Conservation (phyloP, 441 rosid genomes). For the Codiaeum variegatum region DNA sequence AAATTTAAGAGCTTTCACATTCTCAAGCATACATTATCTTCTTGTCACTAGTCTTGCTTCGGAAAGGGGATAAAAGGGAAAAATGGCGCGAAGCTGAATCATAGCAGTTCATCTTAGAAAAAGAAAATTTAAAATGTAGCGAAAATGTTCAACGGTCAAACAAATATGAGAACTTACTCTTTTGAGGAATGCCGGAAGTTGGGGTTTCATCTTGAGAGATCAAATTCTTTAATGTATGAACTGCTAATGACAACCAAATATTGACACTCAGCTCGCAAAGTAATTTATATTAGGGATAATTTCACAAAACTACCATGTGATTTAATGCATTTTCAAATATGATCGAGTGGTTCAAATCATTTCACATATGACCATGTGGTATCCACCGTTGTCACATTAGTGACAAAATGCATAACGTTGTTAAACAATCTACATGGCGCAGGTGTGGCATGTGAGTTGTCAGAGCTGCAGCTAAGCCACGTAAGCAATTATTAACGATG, state of each 20-base stretch:
- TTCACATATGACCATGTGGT: too few species aligned
- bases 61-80: conserved; percentile 79
- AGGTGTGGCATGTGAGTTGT: too few species aligned
- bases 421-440: too few species aligned
- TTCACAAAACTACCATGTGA: too few species aligned
- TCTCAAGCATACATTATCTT: conserved; percentile 36
- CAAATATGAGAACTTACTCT: conserved; percentile 46
- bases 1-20: conserved; percentile 11
- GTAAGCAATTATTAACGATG: too few species aligned
- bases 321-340: too few species aligned
- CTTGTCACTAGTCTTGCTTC: conserved; percentile 71
- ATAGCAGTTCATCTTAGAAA: not conserved
- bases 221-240: conserved; percentile 75
- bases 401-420: too few species aligned
- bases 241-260: conserved; percentile 40
- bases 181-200: conserved; percentile 50
- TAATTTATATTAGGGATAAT: too few species aligned
- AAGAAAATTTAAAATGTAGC: not conserved
- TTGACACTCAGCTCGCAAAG: conserved; percentile 20
- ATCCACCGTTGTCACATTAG: too few species aligned
- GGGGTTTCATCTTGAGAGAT: conserved; percentile 84
- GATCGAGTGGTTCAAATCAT: too few species aligned
- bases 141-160: not conserved
- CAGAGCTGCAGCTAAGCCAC: too few species aligned
- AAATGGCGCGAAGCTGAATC: conserved; percentile 79